Percentiles rank a stretch among this genome's conserved stretches.
These are phyloP conservation scores for Leucosporidium creatinivorum DNA, from an alignment of 768 basidiomycete genomes.

Conservation along the genomic window DNA sequence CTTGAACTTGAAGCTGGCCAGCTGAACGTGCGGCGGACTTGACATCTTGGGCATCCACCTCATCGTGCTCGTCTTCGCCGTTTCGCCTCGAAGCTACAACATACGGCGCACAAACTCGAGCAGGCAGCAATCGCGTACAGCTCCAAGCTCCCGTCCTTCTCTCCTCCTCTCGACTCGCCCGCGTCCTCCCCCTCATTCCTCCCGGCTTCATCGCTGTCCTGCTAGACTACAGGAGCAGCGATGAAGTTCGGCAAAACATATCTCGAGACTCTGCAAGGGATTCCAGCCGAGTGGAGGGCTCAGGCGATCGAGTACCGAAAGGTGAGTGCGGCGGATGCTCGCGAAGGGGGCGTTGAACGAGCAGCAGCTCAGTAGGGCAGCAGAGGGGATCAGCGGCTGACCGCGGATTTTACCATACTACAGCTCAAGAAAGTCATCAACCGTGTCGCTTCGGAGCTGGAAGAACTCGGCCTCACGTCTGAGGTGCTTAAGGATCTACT, in stretches of 20 bases:
- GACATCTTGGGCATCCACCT: no score
- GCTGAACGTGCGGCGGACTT: no score
- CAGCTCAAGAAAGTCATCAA: slow-evolving; percentile 89
- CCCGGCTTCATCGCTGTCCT: no score
- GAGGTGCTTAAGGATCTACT: slow-evolving; percentile 46
- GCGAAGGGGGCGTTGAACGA: not conserved
- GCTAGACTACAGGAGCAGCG: not conserved
- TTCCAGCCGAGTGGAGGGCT: slow-evolving; percentile 68
- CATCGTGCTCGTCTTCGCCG: no score
- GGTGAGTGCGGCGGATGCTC: slow-evolving; percentile 43
- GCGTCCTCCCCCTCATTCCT: no score
- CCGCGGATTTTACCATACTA: not conserved
- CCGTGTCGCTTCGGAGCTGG: slow-evolving; percentile 68
- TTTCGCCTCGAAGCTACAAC: no score
- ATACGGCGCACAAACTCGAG: no score
- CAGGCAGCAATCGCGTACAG: no score
- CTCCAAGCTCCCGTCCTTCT: no score
- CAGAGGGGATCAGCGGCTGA: no score
- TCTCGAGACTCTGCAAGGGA: slow-evolving; percentile 45
- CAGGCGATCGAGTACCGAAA: slow-evolving; percentile 78
- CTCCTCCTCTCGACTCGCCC: no score
- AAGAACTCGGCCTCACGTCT: slow-evolving; percentile 56
- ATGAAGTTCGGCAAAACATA: slow-evolving; percentile 47
- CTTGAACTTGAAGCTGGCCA: no score
- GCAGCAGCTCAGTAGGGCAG: not conserved